Conservation (phyloP, 2,329 filamentous ascomycete genomes). For the Alternaria triticimaculans region DNA sequence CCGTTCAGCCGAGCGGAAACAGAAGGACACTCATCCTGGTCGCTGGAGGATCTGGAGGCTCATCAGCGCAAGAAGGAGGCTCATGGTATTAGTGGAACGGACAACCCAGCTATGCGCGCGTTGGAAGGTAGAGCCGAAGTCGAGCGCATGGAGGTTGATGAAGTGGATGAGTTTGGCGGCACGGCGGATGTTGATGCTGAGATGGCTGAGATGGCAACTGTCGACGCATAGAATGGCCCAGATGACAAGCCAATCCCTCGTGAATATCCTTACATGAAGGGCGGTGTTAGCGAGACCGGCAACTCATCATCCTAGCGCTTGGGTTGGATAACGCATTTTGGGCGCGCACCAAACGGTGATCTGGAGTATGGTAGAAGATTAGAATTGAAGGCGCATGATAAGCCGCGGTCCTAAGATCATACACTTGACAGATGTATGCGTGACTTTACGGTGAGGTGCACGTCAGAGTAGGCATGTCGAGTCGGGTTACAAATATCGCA, state of each 20-base stretch:
- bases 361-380: neutral
- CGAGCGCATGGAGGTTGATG: slow-evolving; percentile 23
- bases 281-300: neutral
- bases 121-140: slow-evolving; percentile 40
- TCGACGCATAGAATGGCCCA: slow-evolving; percentile 3
- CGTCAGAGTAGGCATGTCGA: neutral
- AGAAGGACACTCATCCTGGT: slow-evolving; percentile 94
- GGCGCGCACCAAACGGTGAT: neutral
- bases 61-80: slow-evolving; percentile 79
- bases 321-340: neutral
- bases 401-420: neutral
- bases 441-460: neutral
- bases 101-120: slow-evolving; percentile 52
- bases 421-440: neutral
- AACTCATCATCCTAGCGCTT: neutral
- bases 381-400: neutral
- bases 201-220: slow-evolving; percentile 41
- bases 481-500: neutral
- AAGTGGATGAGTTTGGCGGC: slow-evolving; percentile 45
- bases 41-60: slow-evolving; percentile 74
- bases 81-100: slow-evolving; percentile 69
- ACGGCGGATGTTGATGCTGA: slow-evolving; percentile 43
- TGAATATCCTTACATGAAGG: neutral
- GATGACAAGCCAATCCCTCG: neutral
- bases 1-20: slow-evolving; percentile 83